Evolutionary conservation across 225 moss, liverwort and hornwort species (phyloP), one percentile per base, ranked within the genome.

Genomic region (Lunularia cruciata): DNA sequence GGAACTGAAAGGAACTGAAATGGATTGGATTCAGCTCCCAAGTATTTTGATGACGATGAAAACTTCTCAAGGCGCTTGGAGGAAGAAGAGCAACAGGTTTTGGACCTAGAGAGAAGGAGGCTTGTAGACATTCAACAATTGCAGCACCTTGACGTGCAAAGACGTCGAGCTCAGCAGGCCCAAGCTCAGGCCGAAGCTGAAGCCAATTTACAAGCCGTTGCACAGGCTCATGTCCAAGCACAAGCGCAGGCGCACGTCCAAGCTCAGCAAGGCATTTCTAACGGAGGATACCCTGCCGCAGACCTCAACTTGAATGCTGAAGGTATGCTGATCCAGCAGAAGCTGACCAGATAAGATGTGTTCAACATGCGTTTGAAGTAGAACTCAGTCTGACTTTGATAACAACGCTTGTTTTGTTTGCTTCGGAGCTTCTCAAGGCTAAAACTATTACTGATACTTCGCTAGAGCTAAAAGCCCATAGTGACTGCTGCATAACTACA

Each of bases 11-110:
- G n/a, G n/a, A 43, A 10, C 43, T 43, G 43, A 43, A 43, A 2
- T 16, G 1, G 18, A 3, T 3, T 60, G 8, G 6, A 12, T 47
- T 25, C 84, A 95, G 92, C 88, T 19, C 75, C 87, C 9, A 95
- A 92, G 76, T 92, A 84, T 62, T 95, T 90, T 27, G 92, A 95
- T 14, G 92, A 95, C 27, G 95, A 92, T 25, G 95, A 95, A 36
- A 79, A 87, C 47, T 90, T 88, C 56, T 72, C 85, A 19, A 78
- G 90, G 42, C 84, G 90, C 47, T 70, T 92, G 75, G 92, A 95
- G 71, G 95, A 95, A 76, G 95, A 92, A 27, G 82, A 83, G 42
- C 78, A 78, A 53, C 71, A 71, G 26, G 75, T 74, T 55, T 57
- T 78, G 0, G 78, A 78, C 18, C 70, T 75, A 39, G 82, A 75